phyloP scores from a whole-genome alignment of 148 eudicot genomes.

The Nyssa sinensis region DNA sequence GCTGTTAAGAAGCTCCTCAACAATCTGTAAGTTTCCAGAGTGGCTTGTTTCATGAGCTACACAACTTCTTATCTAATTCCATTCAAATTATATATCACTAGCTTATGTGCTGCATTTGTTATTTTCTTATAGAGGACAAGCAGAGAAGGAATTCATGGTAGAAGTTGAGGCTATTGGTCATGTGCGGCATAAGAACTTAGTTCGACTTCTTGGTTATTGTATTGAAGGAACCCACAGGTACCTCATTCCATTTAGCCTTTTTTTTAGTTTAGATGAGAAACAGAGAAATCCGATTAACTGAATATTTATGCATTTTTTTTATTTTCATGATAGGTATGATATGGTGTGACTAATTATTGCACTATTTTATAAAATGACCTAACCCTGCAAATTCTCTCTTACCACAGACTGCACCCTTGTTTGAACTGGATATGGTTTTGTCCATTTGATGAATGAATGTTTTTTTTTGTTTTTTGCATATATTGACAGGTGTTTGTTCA shows the following conservation, averaged over 20 bases:
- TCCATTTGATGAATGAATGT: too few species aligned
- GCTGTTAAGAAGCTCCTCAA: conserved; percentile 11
- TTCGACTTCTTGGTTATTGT: conserved; percentile 25
- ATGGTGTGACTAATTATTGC: too few species aligned
- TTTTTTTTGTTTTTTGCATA: too few species aligned
- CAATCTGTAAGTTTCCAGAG: not conserved
- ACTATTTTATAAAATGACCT: too few species aligned
- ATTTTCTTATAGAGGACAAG: conserved; percentile 18
- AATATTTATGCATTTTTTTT: too few species aligned
- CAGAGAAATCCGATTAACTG: too few species aligned
- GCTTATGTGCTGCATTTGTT: not conserved
- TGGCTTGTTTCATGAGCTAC: too few species aligned
- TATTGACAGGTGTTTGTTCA: too few species aligned
- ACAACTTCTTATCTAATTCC: not conserved
- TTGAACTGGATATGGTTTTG: too few species aligned
- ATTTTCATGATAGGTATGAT: too few species aligned
- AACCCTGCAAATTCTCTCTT: too few species aligned
- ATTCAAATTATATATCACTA: not conserved
- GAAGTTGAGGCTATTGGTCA: conserved; percentile 31
- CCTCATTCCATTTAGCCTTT: not conserved
- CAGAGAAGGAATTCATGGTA: conserved; percentile 25
- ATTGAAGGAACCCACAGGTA: conserved; percentile 29
- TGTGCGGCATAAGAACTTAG: conserved; percentile 26
- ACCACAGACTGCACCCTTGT: too few species aligned
- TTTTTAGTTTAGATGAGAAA: not conserved